Evolutionary conservation across 179 eudicot genomes (phyloP).

Genomic region (Gypsophila paniculata): DNA sequence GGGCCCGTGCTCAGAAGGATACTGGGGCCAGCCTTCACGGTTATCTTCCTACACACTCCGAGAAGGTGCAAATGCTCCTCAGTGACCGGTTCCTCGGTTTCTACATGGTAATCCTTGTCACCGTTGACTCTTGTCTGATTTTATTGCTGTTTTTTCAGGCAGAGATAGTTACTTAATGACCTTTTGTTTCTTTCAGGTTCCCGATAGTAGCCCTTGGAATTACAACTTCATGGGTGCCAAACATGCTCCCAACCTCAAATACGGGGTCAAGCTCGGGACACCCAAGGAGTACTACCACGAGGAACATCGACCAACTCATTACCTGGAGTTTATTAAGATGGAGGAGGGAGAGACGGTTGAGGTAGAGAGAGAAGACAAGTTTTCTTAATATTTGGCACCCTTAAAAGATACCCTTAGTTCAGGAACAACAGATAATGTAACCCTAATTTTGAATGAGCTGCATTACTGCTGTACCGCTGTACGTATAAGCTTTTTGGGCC

Average conservation of each 20-base stretch:
- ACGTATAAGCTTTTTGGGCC: not conserved
- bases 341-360: constrained; percentile 10
- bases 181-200: constrained; percentile 41
- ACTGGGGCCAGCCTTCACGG: constrained; percentile 89
- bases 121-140: too few species aligned
- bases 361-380: constrained; percentile 17
- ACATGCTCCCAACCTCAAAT: constrained; percentile 74
- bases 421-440: not conserved
- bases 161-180: not conserved
- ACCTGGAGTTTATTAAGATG: constrained; percentile 14
- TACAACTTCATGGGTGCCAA: constrained; percentile 98
- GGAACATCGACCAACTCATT: constrained; percentile 14
- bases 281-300: constrained; percentile 73
- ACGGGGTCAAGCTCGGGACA: constrained; percentile 82
- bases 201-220: constrained; percentile 94
- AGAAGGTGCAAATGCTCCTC: constrained; percentile 98
- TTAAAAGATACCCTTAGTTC: not conserved
- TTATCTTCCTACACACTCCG: constrained; percentile 89
- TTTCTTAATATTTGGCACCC: constrained; percentile 20
- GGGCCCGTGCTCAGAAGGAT: constrained; percentile 94
- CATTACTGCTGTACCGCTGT: not conserved
- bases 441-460: constrained; percentile 8
- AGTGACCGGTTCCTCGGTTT: constrained; percentile 99
- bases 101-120: too few species aligned
- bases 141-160: too few species aligned